Percentiles rank a stretch among this genome's conserved stretches.
Evolutionary conservation across 176 grass and related monocot species (phyloP).

Genomic region (Leersia perrieri): DNA sequence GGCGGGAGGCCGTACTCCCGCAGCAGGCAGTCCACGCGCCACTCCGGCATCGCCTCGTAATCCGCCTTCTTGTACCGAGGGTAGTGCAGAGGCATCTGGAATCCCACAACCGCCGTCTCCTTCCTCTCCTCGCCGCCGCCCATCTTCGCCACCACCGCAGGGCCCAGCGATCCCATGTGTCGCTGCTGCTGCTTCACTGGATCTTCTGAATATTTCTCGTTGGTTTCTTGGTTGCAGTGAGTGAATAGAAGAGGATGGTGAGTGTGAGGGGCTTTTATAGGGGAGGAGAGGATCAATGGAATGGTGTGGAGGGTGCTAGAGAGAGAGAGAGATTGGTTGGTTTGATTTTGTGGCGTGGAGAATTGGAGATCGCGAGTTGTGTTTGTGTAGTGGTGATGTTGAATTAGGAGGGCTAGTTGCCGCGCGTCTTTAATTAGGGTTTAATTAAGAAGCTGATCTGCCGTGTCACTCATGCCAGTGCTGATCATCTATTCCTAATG

Average conservation of each 20-base stretch:
- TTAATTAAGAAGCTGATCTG: not conserved
- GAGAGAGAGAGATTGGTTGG: not conserved
- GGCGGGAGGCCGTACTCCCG: conserved; percentile 71
- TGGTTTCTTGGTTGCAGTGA: not conserved
- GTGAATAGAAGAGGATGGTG: not conserved
- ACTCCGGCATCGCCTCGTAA: conserved; percentile 90
- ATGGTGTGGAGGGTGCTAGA: not conserved
- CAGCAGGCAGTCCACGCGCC: conserved; percentile 67
- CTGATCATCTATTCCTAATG: not conserved
- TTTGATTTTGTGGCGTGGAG: not conserved
- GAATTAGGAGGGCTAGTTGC: not conserved
- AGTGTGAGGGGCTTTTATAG: conserved; percentile 27
- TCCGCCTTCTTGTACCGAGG: conserved; percentile 67
- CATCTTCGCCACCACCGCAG: conserved; percentile 21
- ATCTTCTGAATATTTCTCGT: not conserved
- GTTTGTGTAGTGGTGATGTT: not conserved
- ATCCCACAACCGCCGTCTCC: conserved; percentile 4
- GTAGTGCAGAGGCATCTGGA: conserved; percentile 76
- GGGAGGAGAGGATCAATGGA: not conserved
- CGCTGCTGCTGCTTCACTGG: not conserved
- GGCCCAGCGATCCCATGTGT: conserved; percentile 47
- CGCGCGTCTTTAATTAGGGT: not conserved
- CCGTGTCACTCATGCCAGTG: not conserved
- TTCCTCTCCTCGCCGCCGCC: conserved; percentile 13
- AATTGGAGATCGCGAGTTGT: not conserved